Evolutionary conservation across 257 asterid genomes (phyloP).

Genomic region (Solanum medicagineum): DNA sequence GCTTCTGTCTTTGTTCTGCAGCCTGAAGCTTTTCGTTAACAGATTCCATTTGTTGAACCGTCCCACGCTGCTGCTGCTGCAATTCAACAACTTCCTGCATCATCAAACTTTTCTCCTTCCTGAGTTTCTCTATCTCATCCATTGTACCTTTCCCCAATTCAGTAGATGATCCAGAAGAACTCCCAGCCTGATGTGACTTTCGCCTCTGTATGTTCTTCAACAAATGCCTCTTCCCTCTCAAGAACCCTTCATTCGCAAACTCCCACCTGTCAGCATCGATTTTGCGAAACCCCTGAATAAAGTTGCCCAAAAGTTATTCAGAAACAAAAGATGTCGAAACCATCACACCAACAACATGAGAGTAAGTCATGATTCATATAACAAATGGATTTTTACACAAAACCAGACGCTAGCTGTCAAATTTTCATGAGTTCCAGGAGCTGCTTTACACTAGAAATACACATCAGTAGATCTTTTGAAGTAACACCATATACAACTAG

Average conservation of each 20-base stretch:
- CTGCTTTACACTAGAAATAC: conserved; percentile 18
- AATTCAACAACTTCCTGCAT: conserved; percentile 59
- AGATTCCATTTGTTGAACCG: conserved; percentile 35
- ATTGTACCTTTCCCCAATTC: conserved; percentile 28
- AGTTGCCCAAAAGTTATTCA: neutral
- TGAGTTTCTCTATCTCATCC: conserved; percentile 50
- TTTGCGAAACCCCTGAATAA: conserved; percentile 71
- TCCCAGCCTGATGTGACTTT: conserved; percentile 40
- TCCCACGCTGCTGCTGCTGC: conserved; percentile 60
- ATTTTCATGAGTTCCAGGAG: conserved; percentile 7
- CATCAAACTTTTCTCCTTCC: conserved; percentile 53
- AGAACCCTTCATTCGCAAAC: conserved; percentile 59
- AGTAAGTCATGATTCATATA: neutral
- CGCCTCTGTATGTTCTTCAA: conserved; percentile 76
- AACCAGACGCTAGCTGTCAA: conserved; percentile 5
- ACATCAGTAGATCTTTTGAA: conserved; percentile 3
- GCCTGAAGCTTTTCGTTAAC: conserved; percentile 62
- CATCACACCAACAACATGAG: neutral
- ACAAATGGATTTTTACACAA: conserved; percentile 3
- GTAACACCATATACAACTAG: neutral
- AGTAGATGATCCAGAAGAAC: conserved; percentile 22
- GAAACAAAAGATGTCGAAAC: neutral
- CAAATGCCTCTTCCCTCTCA: conserved; percentile 52
- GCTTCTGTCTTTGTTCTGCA: conserved; percentile 75
- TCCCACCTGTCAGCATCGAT: conserved; percentile 73